A percentile compares a stretch with the other conserved stretches of the same genome.
Conservation (phyloP, 2,329 filamentous ascomycete genomes). For the Volutella citrinella region DNA sequence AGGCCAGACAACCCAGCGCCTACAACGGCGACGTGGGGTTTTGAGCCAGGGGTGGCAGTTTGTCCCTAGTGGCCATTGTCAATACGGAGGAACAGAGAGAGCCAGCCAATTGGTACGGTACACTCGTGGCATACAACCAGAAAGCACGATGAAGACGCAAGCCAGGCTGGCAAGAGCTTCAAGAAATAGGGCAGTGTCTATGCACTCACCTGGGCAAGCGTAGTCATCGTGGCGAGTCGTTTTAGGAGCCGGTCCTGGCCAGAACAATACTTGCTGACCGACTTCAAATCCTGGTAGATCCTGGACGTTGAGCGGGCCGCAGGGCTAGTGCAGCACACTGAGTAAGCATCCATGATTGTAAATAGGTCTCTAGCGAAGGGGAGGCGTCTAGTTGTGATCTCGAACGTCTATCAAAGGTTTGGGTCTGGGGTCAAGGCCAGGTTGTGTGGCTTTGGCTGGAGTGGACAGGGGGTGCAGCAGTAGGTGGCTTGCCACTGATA, state of each 20-base stretch:
- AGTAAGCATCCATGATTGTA: constrained; percentile 49
- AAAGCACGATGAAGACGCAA: not conserved
- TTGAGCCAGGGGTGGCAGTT: constrained; percentile 17
- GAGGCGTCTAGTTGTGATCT: constrained; percentile 4
- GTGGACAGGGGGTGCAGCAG: too few species aligned
- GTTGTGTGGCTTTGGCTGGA: too few species aligned
- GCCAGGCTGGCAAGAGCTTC: not conserved
- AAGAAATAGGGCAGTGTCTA: too few species aligned
- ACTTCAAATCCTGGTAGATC: constrained; percentile 49
- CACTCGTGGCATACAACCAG: constrained; percentile 2
- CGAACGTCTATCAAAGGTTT: constrained; percentile 2
- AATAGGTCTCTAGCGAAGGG: constrained; percentile 3
- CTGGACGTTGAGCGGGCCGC: constrained; percentile 41
- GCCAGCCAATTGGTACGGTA: constrained; percentile 1
- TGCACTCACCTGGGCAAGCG: constrained; percentile 38
- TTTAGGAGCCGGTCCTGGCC: constrained; percentile 28
- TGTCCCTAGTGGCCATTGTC: too few species aligned
- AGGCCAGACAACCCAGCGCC: constrained; percentile 70
- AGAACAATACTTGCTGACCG: constrained; percentile 34
- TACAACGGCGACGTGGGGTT: constrained; percentile 61
- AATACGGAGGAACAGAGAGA: too few species aligned
- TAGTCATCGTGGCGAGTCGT: constrained; percentile 28
- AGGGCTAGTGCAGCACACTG: constrained; percentile 45
- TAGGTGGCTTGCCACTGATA: too few species aligned
- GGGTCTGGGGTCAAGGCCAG: too few species aligned